Base-by-base conservation (phyloP, 768 basidiomycete species). In the Xerocomus brunneocitrinus region DNA sequence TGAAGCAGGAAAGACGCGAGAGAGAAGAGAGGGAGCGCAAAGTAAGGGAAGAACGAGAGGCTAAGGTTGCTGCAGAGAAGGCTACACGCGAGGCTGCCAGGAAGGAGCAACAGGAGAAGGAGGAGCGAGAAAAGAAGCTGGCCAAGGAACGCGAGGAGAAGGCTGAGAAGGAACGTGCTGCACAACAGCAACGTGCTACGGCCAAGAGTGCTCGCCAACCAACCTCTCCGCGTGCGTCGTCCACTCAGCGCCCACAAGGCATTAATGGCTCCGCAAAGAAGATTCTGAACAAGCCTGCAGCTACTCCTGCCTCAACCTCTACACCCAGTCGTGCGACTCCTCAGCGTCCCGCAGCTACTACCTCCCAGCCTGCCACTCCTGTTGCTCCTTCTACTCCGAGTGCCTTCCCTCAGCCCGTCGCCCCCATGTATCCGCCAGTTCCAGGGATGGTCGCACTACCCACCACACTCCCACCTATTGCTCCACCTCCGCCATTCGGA, bases 1-100 rank as follows among this genome's bases (percentile, higher is more conserved):
- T 62, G 32, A 77, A 70, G 60, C 70, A 73, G 27, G 81, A 81
- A 50, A 73, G 78, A 50, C 74, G 75, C 39, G 76, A 79, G 49
- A 79, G 77, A 62, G 82, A 84, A 60, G 82, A 82, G 56, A 71
- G 68, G 53, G 91, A 94, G 62, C 77, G 84, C 46, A 80, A 83
- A 61, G 76, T 68, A 10, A 78, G 75, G 59, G 79, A 82, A 58
- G 89, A 91, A 61, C 76, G 79, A 46, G 88, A 89, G 62, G 80
- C 78, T 27, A 80, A 74, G 60, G 66, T 66, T 43, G 74, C 75
- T 44, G 71, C 71, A 38, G 84, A 84, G 49, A 75, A 79, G 47
- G 80, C 72, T 14, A 69, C 70, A 47, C 72, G 71, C 30, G 73
- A 71, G 54, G 59, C 63, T 45, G 70, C 60, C 10, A 65, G 62